Percentiles rank a stretch among this genome's conserved stretches.
Evolutionary conservation across 2,329 filamentous ascomycete species (phyloP).

Genomic region (Hymenoscyphus albidus): DNA sequence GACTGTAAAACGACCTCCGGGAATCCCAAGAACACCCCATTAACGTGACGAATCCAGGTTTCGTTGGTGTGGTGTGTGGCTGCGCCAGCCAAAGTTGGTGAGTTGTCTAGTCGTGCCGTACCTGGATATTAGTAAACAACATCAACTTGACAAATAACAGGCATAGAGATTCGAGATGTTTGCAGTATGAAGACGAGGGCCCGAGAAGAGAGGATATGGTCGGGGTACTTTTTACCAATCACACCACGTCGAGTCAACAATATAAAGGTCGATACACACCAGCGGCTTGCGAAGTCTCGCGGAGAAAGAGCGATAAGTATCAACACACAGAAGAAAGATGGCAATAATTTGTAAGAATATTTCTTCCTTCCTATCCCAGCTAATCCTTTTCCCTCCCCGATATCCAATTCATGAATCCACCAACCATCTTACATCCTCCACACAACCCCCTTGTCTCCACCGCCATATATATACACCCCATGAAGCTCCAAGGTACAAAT

Average conservation of each 20-base stretch:
- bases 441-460: not conserved
- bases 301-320: no score
- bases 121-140: not conserved
- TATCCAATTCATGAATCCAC: not conserved
- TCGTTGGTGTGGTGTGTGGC: not conserved
- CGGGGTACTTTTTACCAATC: no score
- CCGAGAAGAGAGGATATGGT: no score
- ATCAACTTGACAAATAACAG: no score
- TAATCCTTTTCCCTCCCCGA: not conserved
- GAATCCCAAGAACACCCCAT: not conserved
- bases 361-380: not conserved
- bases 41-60: not conserved
- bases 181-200: no score
- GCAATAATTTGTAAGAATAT: no score
- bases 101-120: not conserved
- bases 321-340: no score
- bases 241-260: no score
- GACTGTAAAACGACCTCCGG: no score
- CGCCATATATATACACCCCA: slow-evolving; percentile 1
- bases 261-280: no score
- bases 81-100: not conserved
- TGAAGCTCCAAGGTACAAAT: not conserved
- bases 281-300: no score
- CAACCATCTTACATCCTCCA: not conserved
- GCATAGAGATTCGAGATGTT: no score